Conservation (phyloP, 169 alveolate species). For the Miamiensis avidus region DNA sequence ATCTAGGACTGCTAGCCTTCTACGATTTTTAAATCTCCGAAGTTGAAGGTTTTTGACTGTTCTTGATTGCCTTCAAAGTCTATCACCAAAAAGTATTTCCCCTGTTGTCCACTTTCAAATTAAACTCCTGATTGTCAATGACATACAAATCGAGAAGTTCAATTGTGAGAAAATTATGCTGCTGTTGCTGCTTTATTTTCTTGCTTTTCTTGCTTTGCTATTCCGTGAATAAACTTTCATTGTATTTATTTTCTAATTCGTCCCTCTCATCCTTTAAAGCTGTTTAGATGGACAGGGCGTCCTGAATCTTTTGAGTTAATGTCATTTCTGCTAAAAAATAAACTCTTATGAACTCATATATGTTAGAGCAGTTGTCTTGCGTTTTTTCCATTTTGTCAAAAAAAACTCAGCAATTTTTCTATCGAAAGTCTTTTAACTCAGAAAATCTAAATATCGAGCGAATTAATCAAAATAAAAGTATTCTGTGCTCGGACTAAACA, state of each 20-base stretch:
- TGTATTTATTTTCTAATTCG: neutral
- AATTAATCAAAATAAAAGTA: no score
- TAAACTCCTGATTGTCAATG: neutral
- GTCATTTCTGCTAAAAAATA: neutral
- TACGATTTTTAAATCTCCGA: no score
- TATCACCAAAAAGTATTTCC: neutral
- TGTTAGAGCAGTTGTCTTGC: neutral
- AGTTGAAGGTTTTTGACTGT: neutral
- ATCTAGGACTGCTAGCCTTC: no score
- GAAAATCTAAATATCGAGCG: no score
- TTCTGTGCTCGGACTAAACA: no score
- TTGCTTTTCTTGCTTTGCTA: neutral
- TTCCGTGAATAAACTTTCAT: neutral
- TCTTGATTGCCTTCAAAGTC: neutral
- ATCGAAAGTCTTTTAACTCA: neutral
- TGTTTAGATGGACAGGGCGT: neutral
- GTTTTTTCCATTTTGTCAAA: neutral
- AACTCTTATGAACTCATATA: no score
- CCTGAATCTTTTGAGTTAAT: neutral
- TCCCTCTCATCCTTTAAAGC: neutral
- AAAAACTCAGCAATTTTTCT: neutral
- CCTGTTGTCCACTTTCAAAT: neutral
- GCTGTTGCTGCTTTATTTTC: neutral
- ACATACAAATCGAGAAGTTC: neutral
- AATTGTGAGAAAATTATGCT: neutral